Base-by-base conservation (phyloP, 75 land plant genomes). In the Picea sitchensis region DNA sequence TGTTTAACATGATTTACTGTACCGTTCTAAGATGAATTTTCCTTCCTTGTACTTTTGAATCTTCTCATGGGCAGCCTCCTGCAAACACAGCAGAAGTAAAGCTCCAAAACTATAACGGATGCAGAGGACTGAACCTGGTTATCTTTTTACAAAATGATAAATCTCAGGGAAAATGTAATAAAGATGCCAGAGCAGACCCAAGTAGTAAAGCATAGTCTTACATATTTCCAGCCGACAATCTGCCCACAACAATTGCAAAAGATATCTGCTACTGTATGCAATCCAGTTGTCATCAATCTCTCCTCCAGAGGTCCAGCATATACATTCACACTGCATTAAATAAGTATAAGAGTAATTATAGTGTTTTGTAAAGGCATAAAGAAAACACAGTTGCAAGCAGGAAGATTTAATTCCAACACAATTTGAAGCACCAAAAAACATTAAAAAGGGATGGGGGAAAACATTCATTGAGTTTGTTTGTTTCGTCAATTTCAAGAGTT, bases 1-100 rank as follows among this genome's bases (percentile, higher is more conserved):
- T 41, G 11, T 34, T 17, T 41, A 71, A 41, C 32, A 44, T 20
- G 47, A 71, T 71, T 20, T 20, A 21, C 74, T 71, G 34, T 80
- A 89, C 89, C 91, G 64, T 64, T 89, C 91, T 21, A 89, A 77
- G 58, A 89, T 87, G 80, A 79, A 89, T 65, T 86, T 89, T 15
- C 91, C 91, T 76, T 89, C 91, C 74, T 89, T 89, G 80, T 87
- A 89, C 82, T 89, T 89, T 79, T 89, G 82, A 56, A 72, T 80
- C 84, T 80, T 84, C 61, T 89, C 88, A 18, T 87, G 81, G 8
- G 91, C 91, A 62, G 59, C 69, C 78, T 87, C 91, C 91, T 89
- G 83, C 81, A 72, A 73, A 51, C 15, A 75, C 20, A 17, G 12
- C 44, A 12, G n/a, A 67, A 32, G n/a, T 32, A 67, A 15, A 32